phyloP scores from a whole-genome alignment of 352 stramenopile genomes.

The Globisporangium paddicum region DNA sequence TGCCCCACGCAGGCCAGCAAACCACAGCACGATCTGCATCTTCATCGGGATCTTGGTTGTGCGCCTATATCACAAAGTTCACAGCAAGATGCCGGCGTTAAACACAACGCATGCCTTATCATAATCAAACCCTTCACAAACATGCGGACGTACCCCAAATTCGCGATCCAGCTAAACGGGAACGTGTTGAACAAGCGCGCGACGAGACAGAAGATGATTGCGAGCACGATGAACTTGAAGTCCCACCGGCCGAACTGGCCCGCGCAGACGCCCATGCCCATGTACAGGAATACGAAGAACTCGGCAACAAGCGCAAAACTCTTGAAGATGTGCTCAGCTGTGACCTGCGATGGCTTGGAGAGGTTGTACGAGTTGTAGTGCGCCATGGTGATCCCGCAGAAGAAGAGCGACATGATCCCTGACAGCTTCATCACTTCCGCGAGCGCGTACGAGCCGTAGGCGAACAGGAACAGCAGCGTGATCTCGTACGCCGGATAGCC shows the following conservation, averaged over 20 bases:
- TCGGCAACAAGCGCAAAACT: conserved; percentile 67
- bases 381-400: conserved; percentile 84
- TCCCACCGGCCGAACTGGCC: conserved; percentile 77
- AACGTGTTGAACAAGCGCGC: conserved; percentile 94
- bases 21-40: conserved; percentile 93
- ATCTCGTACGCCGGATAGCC: conserved; percentile 78
- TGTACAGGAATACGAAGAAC: conserved; percentile 80
- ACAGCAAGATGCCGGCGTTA: conserved; percentile 5
- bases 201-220: conserved; percentile 84
- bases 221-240: conserved; percentile 81
- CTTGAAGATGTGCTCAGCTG: conserved; percentile 71
- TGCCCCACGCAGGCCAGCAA: conserved; percentile 87
- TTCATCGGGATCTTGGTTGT: conserved; percentile 67
- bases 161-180: conserved; percentile 72
- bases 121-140: not conserved
- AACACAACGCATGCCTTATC: not conserved
- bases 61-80: conserved; percentile 20
- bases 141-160: conserved; percentile 32
- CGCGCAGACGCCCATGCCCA: conserved; percentile 69
- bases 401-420: conserved; percentile 92
- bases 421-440: conserved; percentile 67
- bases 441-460: conserved; percentile 63
- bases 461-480: conserved; percentile 65
- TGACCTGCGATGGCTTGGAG: conserved; percentile 59
- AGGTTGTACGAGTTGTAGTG: conserved; percentile 82